Evolutionary conservation across 2,329 filamentous ascomycete species (phyloP).

Genomic region (Cladophialophora exuberans): DNA sequence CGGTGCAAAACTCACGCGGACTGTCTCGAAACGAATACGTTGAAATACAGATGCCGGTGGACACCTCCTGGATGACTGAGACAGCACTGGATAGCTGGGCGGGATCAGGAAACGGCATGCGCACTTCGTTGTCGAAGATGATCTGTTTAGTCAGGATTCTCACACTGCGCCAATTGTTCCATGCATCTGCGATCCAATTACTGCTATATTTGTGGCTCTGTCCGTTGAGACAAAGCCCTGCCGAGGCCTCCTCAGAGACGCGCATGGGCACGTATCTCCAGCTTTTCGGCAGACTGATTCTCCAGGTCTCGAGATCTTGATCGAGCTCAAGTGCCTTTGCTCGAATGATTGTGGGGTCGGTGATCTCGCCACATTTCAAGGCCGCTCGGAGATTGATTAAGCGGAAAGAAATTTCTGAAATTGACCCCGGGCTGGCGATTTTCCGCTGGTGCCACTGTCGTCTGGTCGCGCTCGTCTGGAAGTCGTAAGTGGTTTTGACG

Average conservation of each 20-base stretch:
- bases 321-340: constrained; percentile 19
- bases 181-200: constrained; percentile 21
- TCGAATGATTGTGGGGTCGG: neutral
- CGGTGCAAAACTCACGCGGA: constrained; percentile 7
- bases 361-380: neutral
- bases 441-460: constrained; percentile 9
- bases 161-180: constrained; percentile 20
- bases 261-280: constrained; percentile 9
- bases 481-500: constrained; percentile 8
- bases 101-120: neutral
- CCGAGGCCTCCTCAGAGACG: neutral
- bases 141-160: constrained; percentile 15
- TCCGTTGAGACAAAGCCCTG: neutral
- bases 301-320: constrained; percentile 14
- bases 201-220: constrained; percentile 10
- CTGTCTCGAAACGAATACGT: constrained; percentile 6
- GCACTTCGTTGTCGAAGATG: constrained; percentile 3
- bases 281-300: neutral
- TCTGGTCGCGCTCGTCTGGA: constrained; percentile 12
- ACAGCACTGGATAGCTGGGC: neutral
- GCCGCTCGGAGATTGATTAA: constrained; percentile 15
- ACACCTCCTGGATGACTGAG: constrained; percentile 6
- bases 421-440: constrained; percentile 16
- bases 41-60: constrained; percentile 16
- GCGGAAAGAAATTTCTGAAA: constrained; percentile 18